Evolutionary conservation across 2,329 filamentous ascomycete genomes (phyloP).

Genomic region (Parastagonospora nodorum): DNA sequence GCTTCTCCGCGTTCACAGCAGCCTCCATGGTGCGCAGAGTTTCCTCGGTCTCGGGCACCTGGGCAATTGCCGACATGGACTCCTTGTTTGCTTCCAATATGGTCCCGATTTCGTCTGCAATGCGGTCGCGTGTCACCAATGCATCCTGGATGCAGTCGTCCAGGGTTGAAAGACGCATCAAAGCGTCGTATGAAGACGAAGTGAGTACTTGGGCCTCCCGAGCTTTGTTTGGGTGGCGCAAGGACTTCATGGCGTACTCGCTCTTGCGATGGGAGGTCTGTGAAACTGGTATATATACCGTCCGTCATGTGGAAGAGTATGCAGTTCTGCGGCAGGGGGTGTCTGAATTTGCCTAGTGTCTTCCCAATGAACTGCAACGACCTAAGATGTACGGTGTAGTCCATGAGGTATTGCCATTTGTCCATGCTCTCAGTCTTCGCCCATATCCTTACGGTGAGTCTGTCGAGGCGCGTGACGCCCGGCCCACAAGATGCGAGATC

Average conservation of each 20-base stretch:
- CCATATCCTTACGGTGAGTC: conserved; percentile 76
- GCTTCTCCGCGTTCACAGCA: conserved; percentile 67
- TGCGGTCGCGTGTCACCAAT: conserved; percentile 72
- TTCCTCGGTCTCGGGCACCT: conserved; percentile 52
- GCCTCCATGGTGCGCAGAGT: conserved; percentile 52
- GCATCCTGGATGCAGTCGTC: conserved; percentile 93
- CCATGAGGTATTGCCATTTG: conserved; percentile 68
- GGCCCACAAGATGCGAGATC: conserved; percentile 70
- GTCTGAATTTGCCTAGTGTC: conserved; percentile 62
- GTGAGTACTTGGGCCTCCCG: conserved; percentile 57
- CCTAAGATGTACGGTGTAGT: conserved; percentile 72
- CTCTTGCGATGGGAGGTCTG: conserved; percentile 63
- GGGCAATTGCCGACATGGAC: conserved; percentile 41
- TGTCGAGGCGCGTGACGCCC: conserved; percentile 67
- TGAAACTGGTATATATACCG: conserved; percentile 79
- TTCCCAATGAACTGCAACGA: conserved; percentile 79
- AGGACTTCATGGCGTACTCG: conserved; percentile 33
- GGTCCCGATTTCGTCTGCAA: conserved; percentile 77
- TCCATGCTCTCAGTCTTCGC: conserved; percentile 61
- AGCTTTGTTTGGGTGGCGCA: conserved; percentile 43
- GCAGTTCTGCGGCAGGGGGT: conserved; percentile 79
- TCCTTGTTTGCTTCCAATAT: conserved; percentile 48
- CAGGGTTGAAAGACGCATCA: conserved; percentile 87
- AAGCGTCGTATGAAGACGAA: conserved; percentile 82
- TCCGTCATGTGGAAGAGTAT: conserved; percentile 85